Percentiles rank a stretch among this genome's conserved stretches.
These are phyloP conservation scores for Pseudevernia furfuracea DNA, from an alignment of 495 filamentous ascomycete species.

Conservation along the genomic window DNA sequence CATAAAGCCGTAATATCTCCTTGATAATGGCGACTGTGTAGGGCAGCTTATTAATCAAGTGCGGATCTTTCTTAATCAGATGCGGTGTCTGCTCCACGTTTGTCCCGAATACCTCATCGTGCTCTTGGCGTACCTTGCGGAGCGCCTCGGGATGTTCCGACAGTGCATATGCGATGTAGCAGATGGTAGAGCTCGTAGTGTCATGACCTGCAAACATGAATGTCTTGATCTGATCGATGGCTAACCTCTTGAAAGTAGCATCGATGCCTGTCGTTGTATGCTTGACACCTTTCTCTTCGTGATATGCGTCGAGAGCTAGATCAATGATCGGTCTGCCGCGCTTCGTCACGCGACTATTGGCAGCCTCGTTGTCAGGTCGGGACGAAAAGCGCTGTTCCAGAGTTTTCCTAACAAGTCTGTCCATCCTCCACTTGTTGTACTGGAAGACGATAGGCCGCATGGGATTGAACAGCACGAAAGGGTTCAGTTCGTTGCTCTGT, in stretches of 20 bases:
- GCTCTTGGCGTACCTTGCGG: constrained; percentile 16
- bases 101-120: constrained; percentile 20
- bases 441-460: constrained; percentile 26
- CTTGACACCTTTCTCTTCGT: constrained; percentile 2
- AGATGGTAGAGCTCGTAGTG: constrained; percentile 30
- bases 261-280: background rate
- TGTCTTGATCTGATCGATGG: constrained; percentile 27
- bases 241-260: constrained; percentile 11
- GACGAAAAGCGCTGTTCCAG: constrained; percentile 32
- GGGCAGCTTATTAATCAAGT: constrained; percentile 18
- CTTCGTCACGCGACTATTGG: constrained; percentile 1
- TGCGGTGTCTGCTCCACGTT: constrained; percentile 11
- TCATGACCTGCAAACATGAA: constrained; percentile 40
- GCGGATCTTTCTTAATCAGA: constrained; percentile 18
- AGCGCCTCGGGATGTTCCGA: constrained; percentile 19
- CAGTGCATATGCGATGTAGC: constrained; percentile 21
- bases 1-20: constrained; percentile 20
- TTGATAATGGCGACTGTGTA: constrained; percentile 23
- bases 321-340: constrained; percentile 21
- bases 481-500: constrained; percentile 18
- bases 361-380: constrained; percentile 2
- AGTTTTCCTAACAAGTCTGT: constrained; percentile 29
- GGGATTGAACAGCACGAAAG: constrained; percentile 24
- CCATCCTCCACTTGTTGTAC: constrained; percentile 31
- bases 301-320: constrained; percentile 22